These are phyloP conservation scores for Trichoderma asperelloides DNA, from an alignment of 495 filamentous ascomycete genomes.

Conservation along the genomic window DNA sequence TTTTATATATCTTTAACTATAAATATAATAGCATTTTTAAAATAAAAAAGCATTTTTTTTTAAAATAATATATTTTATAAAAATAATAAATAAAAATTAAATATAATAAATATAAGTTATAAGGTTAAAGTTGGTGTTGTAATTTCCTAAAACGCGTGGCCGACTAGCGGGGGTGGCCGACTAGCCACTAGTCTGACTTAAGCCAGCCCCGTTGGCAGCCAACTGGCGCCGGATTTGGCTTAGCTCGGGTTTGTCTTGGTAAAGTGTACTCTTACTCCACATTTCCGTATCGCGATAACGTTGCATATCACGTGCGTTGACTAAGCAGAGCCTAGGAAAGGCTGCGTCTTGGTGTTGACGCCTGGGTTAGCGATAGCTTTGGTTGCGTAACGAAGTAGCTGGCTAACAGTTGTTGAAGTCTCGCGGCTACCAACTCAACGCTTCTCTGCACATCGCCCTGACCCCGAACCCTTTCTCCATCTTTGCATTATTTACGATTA, in stretches of 20 bases:
- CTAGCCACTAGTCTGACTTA: no score
- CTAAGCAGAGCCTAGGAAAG: not conserved
- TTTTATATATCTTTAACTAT: no score
- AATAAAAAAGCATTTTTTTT: no score
- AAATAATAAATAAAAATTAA: no score
- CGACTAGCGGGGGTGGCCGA: no score
- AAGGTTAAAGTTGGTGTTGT: no score
- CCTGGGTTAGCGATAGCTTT: slow-evolving; percentile 1
- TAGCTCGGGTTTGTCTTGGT: not conserved
- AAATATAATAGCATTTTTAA: no score
- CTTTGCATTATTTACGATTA: not conserved
- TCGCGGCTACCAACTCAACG: not conserved
- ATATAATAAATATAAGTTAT: no score
- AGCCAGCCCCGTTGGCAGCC: not conserved
- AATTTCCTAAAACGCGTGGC: no score
- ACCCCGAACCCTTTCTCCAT: not conserved
- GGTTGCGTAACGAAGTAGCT: slow-evolving; percentile 7
- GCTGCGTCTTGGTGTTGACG: slow-evolving; percentile 4
- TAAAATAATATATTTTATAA: no score
- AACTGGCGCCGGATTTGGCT: not conserved
- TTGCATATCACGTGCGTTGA: not conserved
- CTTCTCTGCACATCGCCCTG: not conserved
- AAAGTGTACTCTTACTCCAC: not conserved
- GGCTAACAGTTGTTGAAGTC: not conserved
- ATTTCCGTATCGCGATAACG: not conserved